Evolutionary conservation across 73 alveolate species (phyloP), one percentile per base, ranked within the genome.

Genomic region (Symbiodinium natans): DNA sequence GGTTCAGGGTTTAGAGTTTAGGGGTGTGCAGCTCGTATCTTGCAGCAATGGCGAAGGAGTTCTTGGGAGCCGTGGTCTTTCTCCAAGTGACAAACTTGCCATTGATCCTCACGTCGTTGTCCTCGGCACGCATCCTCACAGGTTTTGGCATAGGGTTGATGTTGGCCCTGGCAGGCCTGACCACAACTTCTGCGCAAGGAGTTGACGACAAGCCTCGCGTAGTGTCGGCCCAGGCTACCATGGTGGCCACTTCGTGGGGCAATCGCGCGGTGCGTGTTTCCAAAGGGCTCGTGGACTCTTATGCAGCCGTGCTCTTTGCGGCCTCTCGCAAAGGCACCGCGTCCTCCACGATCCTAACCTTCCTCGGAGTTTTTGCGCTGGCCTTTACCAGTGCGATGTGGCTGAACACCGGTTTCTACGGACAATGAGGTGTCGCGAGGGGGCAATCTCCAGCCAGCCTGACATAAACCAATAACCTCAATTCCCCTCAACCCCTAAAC

Each of bases 31-130:
- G 59, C 21, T 6, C 13, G 13, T 46, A 46, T 46, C 59, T 13
- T 13, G 59, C 59, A 46, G 80, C 80, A 31, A 63, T 63, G 80
- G 80, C 80, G 80, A 63, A 63, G 17, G 80, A 27, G 80, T 63
- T 25, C 38, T 9, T 63, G 21, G 33, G 36, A 23, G 80, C 80
- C 27, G 80, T n/a, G 36, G 80, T 63, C 19, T 63, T 63, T 29
- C 80, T 63, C 36, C 80, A 63, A 36, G 80, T 63, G 38, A 63
- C 80, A 13, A 63, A 63, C 80, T 29, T 63, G 80, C 80, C 80
- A 31, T 63, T 63, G 80, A 27, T 63, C 19, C 38, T 29, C 36
- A 63, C 80, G 31, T 63, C 80, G 23, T 27, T 63, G 3, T 63
- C 36, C 9, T 27, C 80, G 38, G 31, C 80, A 27, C 80, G 36